Evolutionary conservation across 176 grass and related monocot species (phyloP), one percentile per base, ranked within the genome.

Genomic region (Paspalum vaginatum): DNA sequence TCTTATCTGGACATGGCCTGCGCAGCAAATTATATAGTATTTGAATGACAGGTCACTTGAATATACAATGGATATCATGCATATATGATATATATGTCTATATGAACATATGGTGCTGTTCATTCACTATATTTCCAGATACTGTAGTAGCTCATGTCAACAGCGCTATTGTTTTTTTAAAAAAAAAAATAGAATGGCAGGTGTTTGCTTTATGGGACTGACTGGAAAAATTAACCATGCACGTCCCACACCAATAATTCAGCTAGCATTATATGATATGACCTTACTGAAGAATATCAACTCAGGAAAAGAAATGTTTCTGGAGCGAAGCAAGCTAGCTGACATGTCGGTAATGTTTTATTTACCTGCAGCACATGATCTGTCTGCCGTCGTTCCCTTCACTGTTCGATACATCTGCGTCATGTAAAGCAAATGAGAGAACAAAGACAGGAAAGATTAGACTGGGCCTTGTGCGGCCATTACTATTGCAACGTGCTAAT

Each of bases 331-430:
- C 61, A 77, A 39, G 60, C 56, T 20, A 73, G 16, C 49, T 73
- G 58, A 85, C 60, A 78, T 44, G 21, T 41, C 74, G 73, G 71
- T 51, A 84, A 60, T 70, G 38, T 81, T 81, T 70, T 83, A 85
- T 81, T 70, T 83, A 85, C 82, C 83, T 88, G 84, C 85, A 78
- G 79, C 92, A 84, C 84, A 89, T 85, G 88, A 91, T 93, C 81
- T 99, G 76, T 99, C 88, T 73, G 88, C 81, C 63, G 71, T 22
- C 45, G 86, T 89, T 42, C 90, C 91, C 88, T 88, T 99, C 75
- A 99, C 96, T 89, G 96, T 99, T 95, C 96, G 93, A 82, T 99
- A 99, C 96, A 99, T 99, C 96, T 99, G 92, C 88, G 78, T 64
- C 61, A 74, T 66, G 38, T 74, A 57, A 75, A 83, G 65, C 52